Evolutionary conservation across 306 rosid species (phyloP).

Genomic region (Dicorynia guianensis): DNA sequence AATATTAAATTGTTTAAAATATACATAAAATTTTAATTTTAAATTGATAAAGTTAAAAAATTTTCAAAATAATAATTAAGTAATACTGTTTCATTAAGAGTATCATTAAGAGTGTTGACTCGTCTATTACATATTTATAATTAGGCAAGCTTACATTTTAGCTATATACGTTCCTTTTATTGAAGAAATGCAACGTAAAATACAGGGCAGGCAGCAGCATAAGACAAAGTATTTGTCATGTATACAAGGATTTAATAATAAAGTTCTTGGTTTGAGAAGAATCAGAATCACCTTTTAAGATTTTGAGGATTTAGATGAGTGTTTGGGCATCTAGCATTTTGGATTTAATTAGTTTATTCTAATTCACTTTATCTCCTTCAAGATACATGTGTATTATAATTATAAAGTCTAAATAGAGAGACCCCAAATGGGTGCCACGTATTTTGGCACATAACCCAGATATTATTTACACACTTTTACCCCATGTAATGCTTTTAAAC

Average conservation of each 20-base stretch:
- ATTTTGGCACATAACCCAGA: slow-evolving; percentile 31
- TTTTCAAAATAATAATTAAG: no score
- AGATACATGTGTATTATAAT: neutral
- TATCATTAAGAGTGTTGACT: no score
- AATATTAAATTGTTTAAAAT: no score
- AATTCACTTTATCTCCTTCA: slow-evolving; percentile 27
- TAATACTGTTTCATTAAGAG: no score
- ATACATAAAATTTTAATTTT: no score
- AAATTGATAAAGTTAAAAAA: no score
- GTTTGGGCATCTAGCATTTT: slow-evolving; percentile 44
- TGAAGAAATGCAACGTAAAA: slow-evolving; percentile 23
- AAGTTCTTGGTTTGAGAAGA: slow-evolving; percentile 35
- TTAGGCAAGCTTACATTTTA: slow-evolving; percentile 1
- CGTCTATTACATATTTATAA: neutral
- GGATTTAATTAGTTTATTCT: slow-evolving; percentile 49
- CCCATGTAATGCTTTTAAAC: neutral
- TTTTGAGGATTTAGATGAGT: slow-evolving; percentile 42
- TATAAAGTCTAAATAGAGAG: slow-evolving; percentile 23
- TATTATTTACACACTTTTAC: slow-evolving; percentile 21
- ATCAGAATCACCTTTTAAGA: slow-evolving; percentile 51
- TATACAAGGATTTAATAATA: slow-evolving; percentile 49
- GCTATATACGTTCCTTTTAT: slow-evolving; percentile 3
- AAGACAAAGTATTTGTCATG: slow-evolving; percentile 29
- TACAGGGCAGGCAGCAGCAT: slow-evolving; percentile 16
- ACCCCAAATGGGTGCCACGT: slow-evolving; percentile 32